Evolutionary conservation across 2,329 filamentous ascomycete species (phyloP).

Genomic region (Penicillium sp.): DNA sequence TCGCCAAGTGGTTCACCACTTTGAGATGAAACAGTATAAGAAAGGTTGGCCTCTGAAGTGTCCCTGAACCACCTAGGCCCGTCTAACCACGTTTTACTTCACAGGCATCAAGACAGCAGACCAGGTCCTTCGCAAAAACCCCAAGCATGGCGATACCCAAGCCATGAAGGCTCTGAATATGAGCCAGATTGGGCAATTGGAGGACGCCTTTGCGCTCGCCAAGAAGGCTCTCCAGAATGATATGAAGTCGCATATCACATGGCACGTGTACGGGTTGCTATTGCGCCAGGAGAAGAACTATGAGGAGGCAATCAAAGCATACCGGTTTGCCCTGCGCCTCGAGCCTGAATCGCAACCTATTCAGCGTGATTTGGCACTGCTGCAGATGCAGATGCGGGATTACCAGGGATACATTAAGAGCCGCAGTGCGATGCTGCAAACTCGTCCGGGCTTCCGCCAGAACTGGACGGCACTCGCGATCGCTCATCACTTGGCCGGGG

Average conservation of each 20-base stretch:
- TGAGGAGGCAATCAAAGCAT: constrained; percentile 98
- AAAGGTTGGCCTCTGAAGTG: constrained; percentile 53
- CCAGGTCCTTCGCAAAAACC: constrained; percentile 91
- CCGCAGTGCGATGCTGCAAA: constrained; percentile 81
- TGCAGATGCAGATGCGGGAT: constrained; percentile 96
- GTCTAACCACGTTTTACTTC: constrained; percentile 24
- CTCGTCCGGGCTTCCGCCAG: constrained; percentile 76
- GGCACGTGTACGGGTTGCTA: constrained; percentile 96
- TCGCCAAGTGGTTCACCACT: constrained; percentile 88
- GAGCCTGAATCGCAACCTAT: constrained; percentile 96
- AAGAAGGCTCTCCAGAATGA: constrained; percentile 91
- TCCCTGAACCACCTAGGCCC: constrained; percentile 1
- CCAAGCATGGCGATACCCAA: constrained; percentile 95
- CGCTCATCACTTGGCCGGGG: constrained; percentile 86
- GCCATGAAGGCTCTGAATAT: constrained; percentile 99
- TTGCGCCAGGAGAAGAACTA: constrained; percentile 96
- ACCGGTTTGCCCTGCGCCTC: constrained; percentile 89
- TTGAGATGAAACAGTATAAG: constrained; percentile 99
- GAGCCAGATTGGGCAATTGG: constrained; percentile 85
- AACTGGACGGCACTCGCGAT: constrained; percentile 98
- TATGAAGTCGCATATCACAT: constrained; percentile 99
- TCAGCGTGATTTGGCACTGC: constrained; percentile 84
- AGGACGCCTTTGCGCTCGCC: constrained; percentile 90
- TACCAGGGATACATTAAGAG: constrained; percentile 92
- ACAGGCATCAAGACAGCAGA: constrained; percentile 89